Percentiles rank a stretch among this genome's conserved stretches.
Evolutionary conservation across 2,329 filamentous ascomycete genomes (phyloP).

Genomic region (Simplicillium aogashimaense): DNA sequence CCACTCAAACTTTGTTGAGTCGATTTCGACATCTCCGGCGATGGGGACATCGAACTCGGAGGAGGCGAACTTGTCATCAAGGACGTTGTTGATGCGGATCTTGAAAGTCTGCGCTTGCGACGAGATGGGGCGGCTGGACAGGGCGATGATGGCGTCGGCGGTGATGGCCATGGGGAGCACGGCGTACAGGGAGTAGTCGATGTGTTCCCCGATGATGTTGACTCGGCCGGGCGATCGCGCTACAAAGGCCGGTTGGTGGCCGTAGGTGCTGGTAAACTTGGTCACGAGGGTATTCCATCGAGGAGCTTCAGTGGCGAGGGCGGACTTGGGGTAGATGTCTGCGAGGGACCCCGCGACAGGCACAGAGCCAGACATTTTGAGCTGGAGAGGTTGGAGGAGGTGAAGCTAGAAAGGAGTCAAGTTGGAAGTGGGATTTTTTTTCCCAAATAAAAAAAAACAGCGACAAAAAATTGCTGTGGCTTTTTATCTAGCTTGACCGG

Average conservation of each 20-base stretch:
- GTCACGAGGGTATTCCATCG: conserved; percentile 69
- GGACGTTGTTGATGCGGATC: conserved; percentile 73
- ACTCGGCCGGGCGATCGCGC: conserved; percentile 87
- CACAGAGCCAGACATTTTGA: conserved; percentile 47
- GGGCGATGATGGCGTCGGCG: conserved; percentile 81
- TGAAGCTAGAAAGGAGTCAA: not conserved
- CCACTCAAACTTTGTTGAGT: conserved; percentile 83
- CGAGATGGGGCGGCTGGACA: conserved; percentile 44
- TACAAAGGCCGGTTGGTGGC: conserved; percentile 65
- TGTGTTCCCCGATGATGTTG: conserved; percentile 98
- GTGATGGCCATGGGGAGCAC: conserved; percentile 94
- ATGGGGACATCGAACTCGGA: conserved; percentile 64
- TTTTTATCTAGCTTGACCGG: too few relatives aligned
- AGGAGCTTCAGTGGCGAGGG: conserved; percentile 53
- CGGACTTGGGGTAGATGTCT: conserved; percentile 75
- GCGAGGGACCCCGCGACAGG: conserved; percentile 65
- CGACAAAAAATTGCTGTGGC: too few relatives aligned
- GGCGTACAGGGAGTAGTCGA: conserved; percentile 95
- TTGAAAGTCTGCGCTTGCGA: conserved; percentile 44
- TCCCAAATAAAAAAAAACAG: too few relatives aligned
- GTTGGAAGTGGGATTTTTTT: not conserved
- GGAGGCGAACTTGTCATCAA: conserved; percentile 63
- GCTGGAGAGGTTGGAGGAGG: conserved; percentile 1
- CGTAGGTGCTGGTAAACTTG: conserved; percentile 62
- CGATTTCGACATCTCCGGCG: conserved; percentile 62